Evolutionary conservation across 1,284 basidiomycete genomes (phyloP).

Genomic region (Rugosomyces carneus): DNA sequence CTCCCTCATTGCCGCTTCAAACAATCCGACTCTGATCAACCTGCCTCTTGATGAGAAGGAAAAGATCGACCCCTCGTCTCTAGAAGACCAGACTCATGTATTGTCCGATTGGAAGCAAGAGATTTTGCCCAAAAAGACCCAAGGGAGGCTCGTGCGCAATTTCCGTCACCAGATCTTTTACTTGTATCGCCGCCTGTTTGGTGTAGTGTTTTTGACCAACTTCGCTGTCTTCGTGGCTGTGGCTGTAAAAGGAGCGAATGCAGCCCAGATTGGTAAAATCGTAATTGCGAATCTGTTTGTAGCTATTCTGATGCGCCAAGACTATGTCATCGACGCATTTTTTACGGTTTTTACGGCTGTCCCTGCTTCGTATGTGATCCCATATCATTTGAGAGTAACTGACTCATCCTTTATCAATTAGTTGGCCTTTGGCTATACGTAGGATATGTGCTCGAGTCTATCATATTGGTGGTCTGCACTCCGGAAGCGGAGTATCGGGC

Average conservation of each 20-base stretch:
- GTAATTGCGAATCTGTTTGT: conserved; percentile 50
- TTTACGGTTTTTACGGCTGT: conserved; percentile 47
- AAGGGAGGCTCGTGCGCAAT: conserved; percentile 43
- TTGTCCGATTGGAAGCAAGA: conserved; percentile 52
- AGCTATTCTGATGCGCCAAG: conserved; percentile 56
- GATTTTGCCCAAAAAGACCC: conserved; percentile 42
- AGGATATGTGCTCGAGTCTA: conserved; percentile 49
- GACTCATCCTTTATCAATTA: conserved; percentile 26
- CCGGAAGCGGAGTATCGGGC: conserved; percentile 50
- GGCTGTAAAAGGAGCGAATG: conserved; percentile 34
- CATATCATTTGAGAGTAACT: neutral
- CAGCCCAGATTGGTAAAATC: conserved; percentile 41
- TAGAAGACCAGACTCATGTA: conserved; percentile 26
- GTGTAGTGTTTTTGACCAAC: conserved; percentile 50
- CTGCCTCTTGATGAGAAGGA: conserved; percentile 14
- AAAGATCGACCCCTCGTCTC: conserved; percentile 17
- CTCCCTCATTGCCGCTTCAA: neutral
- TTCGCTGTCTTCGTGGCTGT: conserved; percentile 46
- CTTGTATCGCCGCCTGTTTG: conserved; percentile 53
- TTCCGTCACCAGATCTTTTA: conserved; percentile 51
- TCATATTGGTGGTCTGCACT: conserved; percentile 54
- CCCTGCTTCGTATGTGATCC: neutral
- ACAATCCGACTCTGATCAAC: conserved; percentile 1
- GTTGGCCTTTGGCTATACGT: conserved; percentile 50
- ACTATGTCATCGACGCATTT: conserved; percentile 55